phyloP scores from a whole-genome alignment of 1,139 yeast species.

The Lodderomyces orthopsilosis region DNA sequence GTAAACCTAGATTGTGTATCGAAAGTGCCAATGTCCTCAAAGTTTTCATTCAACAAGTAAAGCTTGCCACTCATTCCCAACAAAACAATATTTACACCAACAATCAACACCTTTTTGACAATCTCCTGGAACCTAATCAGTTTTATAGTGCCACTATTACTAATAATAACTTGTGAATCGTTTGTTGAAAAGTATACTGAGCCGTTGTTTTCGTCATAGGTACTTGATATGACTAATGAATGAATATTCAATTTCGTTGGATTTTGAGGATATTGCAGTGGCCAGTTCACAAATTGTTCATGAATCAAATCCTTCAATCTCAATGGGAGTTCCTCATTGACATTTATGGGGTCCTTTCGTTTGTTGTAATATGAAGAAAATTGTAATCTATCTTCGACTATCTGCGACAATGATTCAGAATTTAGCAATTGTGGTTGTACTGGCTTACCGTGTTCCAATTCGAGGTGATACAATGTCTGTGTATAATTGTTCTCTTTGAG shows the following conservation, averaged over 20 bases:
- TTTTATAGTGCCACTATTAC: conserved; percentile 14
- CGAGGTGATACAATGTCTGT: conserved; percentile 47
- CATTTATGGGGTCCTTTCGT: conserved; percentile 7
- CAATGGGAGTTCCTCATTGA: conserved; percentile 10
- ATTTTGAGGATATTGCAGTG: conserved; percentile 28
- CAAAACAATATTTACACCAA: conserved; percentile 21
- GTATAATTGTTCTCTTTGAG: conserved; percentile 44
- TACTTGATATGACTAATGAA: conserved; percentile 27
- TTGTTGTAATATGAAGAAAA: conserved; percentile 23
- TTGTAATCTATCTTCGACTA: conserved; percentile 49
- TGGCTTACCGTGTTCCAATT: conserved; percentile 44
- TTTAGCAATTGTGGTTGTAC: conserved; percentile 18
- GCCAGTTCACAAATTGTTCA: conserved; percentile 35
- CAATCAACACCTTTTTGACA: conserved; percentile 28
- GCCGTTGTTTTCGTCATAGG: conserved; percentile 11
- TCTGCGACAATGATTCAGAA: conserved; percentile 47
- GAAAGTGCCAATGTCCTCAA: conserved; percentile 14
- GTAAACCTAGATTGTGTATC: conserved; percentile 34
- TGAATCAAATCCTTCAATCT: conserved; percentile 12
- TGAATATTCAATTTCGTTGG: conserved; percentile 11
- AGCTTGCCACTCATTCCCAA: conserved; percentile 41
- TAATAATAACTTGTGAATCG: conserved; percentile 22
- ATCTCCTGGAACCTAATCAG: conserved; percentile 16
- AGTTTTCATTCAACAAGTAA: conserved; percentile 8
- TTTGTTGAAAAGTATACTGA: conserved; percentile 26